Evolutionary conservation across 257 asterid genomes (phyloP).

Genomic region (Anisodus acutangulus): DNA sequence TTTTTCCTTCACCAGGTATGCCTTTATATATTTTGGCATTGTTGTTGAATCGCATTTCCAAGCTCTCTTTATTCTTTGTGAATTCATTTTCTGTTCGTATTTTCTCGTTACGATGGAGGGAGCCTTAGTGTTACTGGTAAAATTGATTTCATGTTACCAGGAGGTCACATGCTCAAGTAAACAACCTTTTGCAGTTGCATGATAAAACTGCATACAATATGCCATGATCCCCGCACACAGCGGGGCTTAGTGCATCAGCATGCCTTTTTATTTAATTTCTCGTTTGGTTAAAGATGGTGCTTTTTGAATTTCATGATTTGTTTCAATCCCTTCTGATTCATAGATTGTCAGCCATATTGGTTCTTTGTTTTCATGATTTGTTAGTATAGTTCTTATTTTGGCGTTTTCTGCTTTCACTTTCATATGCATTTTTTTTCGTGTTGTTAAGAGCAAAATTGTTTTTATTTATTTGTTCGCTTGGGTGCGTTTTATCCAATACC

Average conservation of each 20-base stretch:
- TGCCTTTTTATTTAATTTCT: too few species aligned
- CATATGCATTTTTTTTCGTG: not conserved
- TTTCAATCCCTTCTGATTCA: not conserved
- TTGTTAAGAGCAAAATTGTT: not conserved
- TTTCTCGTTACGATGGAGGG: not conserved
- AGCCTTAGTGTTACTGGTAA: too few species aligned
- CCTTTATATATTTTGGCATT: not conserved
- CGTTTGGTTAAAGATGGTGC: not conserved
- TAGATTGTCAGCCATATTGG: not conserved
- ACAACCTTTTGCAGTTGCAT: too few species aligned
- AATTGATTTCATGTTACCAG: too few species aligned
- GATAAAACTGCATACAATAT: too few species aligned
- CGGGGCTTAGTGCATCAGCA: too few species aligned
- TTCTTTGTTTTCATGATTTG: not conserved
- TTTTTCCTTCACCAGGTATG: slow-evolving; percentile 4
- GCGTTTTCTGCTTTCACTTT: slow-evolving; percentile 10
- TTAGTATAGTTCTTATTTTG: slow-evolving; percentile 1
- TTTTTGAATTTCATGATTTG: not conserved
- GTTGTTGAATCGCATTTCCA: not conserved
- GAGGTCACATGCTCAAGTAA: too few species aligned
- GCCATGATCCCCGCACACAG: too few species aligned
- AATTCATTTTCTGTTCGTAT: not conserved
- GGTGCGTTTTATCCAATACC: slow-evolving; percentile 19
- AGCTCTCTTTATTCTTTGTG: too few species aligned
- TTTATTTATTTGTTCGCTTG: slow-evolving; percentile 21